phyloP scores from a whole-genome alignment of 2,329 filamentous ascomycete species.

The Bipolaris gigantea region DNA sequence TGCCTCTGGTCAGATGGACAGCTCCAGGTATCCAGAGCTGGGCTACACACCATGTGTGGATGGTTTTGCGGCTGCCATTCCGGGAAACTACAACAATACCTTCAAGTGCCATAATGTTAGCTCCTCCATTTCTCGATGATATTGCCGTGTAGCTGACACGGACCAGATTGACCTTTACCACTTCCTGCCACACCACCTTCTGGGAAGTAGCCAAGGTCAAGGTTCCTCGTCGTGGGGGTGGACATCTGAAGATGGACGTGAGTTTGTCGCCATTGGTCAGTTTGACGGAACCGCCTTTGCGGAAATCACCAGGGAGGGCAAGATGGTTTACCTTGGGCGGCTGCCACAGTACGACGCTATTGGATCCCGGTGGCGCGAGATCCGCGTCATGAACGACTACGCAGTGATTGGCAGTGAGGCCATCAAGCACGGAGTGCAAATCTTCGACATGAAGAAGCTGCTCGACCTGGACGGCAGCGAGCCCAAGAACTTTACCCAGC shows the following conservation, averaged over 20 bases:
- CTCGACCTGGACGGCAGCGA: constrained; percentile 27
- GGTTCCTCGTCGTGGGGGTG: constrained; percentile 55
- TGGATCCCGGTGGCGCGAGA: constrained; percentile 55
- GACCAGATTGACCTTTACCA: constrained; percentile 55
- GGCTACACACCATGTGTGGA: constrained; percentile 36
- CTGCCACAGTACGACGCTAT: constrained; percentile 51
- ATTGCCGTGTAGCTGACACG: constrained; percentile 8
- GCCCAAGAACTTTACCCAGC: constrained; percentile 31
- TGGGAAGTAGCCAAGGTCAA: constrained; percentile 50
- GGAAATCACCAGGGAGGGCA: constrained; percentile 50
- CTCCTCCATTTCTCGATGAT: neutral
- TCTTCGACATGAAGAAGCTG: constrained; percentile 61
- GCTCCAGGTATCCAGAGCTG: constrained; percentile 33
- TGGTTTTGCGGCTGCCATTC: constrained; percentile 39
- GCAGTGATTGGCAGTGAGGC: constrained; percentile 43
- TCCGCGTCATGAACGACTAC: constrained; percentile 46
- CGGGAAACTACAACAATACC: constrained; percentile 39
- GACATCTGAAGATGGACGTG: constrained; percentile 54
- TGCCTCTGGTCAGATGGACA: constrained; percentile 32
- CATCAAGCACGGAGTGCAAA: constrained; percentile 57
- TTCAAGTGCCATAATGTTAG: constrained; percentile 44
- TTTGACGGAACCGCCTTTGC: constrained; percentile 39
- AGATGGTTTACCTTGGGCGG: constrained; percentile 55
- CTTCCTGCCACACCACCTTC: constrained; percentile 56
- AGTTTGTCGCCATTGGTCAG: constrained; percentile 57